Base-by-base conservation (phyloP, 169 alveolate genomes). In the Plasmodium malariae region DNA sequence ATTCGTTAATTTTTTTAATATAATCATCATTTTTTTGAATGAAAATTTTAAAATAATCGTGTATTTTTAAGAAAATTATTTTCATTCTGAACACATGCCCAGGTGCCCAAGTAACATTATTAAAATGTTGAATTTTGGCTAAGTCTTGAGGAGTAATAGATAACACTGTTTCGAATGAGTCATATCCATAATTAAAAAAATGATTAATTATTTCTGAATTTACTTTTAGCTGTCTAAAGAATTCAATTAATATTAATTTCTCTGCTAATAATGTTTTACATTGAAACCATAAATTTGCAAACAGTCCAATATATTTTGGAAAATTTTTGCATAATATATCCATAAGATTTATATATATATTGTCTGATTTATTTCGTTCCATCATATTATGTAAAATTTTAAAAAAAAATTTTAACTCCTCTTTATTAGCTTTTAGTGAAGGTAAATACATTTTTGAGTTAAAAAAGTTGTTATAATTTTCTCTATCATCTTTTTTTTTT, bases 121-220 rank as follows among this genome's bases (percentile, higher is more conserved):
- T 74, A 74, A 74, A 74, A 9, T 74, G 40, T 62, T 74, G 88
- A 7, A 74, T 57, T 7, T 74, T 74, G 54, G 26, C 37, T 62
- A 74, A 74, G 2, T 74, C 88, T 5, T 74, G 69, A 24, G 73
- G 73, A 14, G 88, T 74, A 9, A 74, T 74, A n/a, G 73, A 74
- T 65, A 74, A 74, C 14, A 74, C 19, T 48, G 73, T 74, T 74
- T 74, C 88, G 65, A 74, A 74, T 7, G 88, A 55, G 26, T 74
- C 88, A 57, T 57, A 74, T 11, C 88, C 88, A 45, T 59, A 54
- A 37, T 74, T 74, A 74, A 74, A 74, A 74, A 74, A 74, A 74
- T 74, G 88, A 65, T 74, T 36, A 30, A 74, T 74, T 55, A 74
- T 74, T 74, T 74, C 88, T 32, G 88, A 74, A 30, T 57, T 74